These are phyloP conservation scores for Mucor lusitanicus DNA, from an alignment of 371 early-diverging fungal genomes.

Conservation along the genomic window DNA sequence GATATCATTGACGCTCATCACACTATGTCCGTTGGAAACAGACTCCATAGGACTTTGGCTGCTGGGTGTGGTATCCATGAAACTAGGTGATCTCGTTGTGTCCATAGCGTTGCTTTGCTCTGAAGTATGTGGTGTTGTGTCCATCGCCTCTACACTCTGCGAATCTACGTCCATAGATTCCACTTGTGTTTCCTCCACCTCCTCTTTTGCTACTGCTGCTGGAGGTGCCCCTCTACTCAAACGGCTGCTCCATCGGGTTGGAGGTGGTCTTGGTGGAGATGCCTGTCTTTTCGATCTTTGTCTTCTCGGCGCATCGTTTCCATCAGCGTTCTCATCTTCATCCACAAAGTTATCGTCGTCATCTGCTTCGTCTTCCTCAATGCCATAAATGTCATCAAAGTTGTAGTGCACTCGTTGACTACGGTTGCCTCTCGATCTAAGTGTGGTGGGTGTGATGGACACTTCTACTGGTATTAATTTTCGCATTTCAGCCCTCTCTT, in stretches of 20 bases:
- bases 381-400: conserved; percentile 18
- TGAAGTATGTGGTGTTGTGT: not conserved
- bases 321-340: conserved; percentile 3
- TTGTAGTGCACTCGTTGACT: conserved; percentile 20
- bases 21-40: not conserved
- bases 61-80: not conserved
- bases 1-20: not conserved
- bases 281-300: not conserved
- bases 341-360: not conserved
- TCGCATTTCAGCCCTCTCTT: conserved; percentile 21
- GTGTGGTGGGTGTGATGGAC: conserved; percentile 11
- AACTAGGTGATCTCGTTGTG: not conserved
- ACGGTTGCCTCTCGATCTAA: conserved; percentile 22
- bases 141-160: conserved; percentile 1
- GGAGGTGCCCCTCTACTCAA: conserved; percentile 1
- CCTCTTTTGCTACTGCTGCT: not conserved
- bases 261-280: not conserved
- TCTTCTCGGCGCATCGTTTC: not conserved
- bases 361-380: conserved; percentile 10
- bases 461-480: conserved; percentile 18
- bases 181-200: not conserved
- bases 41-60: not conserved
- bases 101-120: not conserved
- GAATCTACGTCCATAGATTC: not conserved
- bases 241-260: conserved; percentile 22